phyloP scores from a whole-genome alignment of 2,329 filamentous ascomycete species.

The Pseudogymnoascus sp. region DNA sequence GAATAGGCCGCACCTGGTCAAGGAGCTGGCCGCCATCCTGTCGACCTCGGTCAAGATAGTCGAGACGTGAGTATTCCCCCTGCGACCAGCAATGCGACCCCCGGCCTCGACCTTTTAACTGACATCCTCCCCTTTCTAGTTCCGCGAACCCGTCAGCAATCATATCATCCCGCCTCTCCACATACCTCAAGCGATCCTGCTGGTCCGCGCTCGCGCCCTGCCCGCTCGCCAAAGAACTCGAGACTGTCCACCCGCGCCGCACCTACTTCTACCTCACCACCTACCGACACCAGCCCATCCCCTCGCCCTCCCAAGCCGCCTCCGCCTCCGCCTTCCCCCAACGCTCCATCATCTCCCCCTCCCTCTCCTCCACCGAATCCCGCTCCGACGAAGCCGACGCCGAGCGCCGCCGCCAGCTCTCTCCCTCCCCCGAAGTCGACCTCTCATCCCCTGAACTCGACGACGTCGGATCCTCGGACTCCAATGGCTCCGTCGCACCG shows the following conservation, averaged over 20 bases:
- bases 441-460: constrained; percentile 82
- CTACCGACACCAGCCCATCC: constrained; percentile 73
- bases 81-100: constrained; percentile 13
- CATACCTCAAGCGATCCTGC: constrained; percentile 78
- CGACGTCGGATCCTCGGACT: constrained; percentile 56
- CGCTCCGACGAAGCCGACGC: constrained; percentile 65
- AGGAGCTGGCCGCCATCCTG: constrained; percentile 78
- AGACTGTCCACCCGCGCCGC: constrained; percentile 84
- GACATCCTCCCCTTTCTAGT: constrained; percentile 41
- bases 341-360: constrained; percentile 69
- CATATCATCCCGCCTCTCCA: constrained; percentile 82
- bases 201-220: constrained; percentile 74
- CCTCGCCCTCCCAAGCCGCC: constrained; percentile 50
- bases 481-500: constrained; percentile 48
- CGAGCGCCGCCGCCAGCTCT: constrained; percentile 60
- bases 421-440: constrained; percentile 88
- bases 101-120: constrained; percentile 19
- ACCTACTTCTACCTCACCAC: constrained; percentile 96
- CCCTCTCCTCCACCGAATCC: constrained; percentile 62
- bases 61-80: constrained; percentile 65
- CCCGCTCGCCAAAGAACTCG: constrained; percentile 85
- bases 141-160: constrained; percentile 94
- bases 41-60: constrained; percentile 71
- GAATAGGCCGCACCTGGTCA: constrained; percentile 89
- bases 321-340: constrained; percentile 35